Evolutionary conservation across 768 basidiomycete genomes (phyloP).

Genomic region (Boletus sp.): DNA sequence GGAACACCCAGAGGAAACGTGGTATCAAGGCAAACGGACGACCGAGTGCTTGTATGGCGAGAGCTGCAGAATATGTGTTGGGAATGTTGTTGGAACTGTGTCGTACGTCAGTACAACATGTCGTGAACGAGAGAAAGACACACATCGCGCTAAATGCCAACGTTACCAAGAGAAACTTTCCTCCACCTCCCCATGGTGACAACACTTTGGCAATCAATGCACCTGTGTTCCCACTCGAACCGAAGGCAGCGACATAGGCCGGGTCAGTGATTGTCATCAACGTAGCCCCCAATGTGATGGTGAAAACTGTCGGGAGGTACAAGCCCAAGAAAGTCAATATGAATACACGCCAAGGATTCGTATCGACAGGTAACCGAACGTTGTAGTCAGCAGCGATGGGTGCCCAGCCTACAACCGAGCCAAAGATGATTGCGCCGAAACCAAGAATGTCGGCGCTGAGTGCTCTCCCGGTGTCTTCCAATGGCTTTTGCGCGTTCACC

Average conservation of each 20-base stretch:
- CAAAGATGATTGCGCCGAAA: constrained; percentile 53
- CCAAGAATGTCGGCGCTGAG: constrained; percentile 47
- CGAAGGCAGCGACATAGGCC: constrained; percentile 39
- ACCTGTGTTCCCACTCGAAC: constrained; percentile 38
- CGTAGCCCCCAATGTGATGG: constrained; percentile 33
- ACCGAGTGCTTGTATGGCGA: constrained; percentile 44
- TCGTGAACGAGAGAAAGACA: constrained; percentile 7
- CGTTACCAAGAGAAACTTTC: constrained; percentile 40
- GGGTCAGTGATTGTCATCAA: constrained; percentile 42
- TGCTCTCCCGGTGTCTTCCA: constrained; percentile 42
- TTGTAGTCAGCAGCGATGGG: constrained; percentile 56
- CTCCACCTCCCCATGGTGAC: constrained; percentile 42
- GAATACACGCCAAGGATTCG: constrained; percentile 44
- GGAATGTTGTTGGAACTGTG: constrained; percentile 40
- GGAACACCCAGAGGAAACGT: constrained; percentile 43
- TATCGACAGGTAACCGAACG: constrained; percentile 44
- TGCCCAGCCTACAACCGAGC: constrained; percentile 47
- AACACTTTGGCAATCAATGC: constrained; percentile 44
- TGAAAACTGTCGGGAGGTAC: constrained; percentile 45
- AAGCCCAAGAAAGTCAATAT: constrained; percentile 48
- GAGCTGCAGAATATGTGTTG: constrained; percentile 45
- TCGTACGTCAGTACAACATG: neutral
- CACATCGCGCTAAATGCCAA: constrained; percentile 43
- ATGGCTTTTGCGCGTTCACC: constrained; percentile 38
- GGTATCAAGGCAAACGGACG: constrained; percentile 43